A percentile compares a stretch with the other conserved stretches of the same genome.
Conservation (phyloP, 108 stramenopile species). For the Licmophora abbreviata region DNA sequence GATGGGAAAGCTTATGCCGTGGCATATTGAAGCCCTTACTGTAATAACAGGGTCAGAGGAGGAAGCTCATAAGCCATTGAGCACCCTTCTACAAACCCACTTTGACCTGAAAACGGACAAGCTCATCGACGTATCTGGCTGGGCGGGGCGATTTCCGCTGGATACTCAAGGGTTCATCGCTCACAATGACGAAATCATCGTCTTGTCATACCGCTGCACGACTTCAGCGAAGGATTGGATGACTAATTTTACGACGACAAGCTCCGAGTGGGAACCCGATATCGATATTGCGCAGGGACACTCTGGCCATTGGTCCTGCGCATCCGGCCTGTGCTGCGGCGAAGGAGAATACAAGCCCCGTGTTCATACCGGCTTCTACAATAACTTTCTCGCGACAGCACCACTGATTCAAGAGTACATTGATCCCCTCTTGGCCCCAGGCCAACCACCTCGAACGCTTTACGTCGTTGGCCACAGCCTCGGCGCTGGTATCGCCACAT, state of each 20-base stretch:
- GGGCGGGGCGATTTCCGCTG: constrained; percentile 15
- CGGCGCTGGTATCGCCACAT: constrained; percentile 50
- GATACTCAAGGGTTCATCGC: constrained; percentile 61
- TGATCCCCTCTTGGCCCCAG: constrained; percentile 22
- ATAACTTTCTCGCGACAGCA: constrained; percentile 30
- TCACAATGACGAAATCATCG: constrained; percentile 49
- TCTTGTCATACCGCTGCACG: constrained; percentile 40
- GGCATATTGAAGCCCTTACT: constrained; percentile 39
- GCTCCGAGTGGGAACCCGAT: constrained; percentile 36
- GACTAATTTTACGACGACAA: constrained; percentile 32
- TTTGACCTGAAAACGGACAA: constrained; percentile 24
- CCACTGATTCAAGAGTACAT: constrained; percentile 34
- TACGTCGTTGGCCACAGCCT: constrained; percentile 49
- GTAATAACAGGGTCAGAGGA: constrained; percentile 38
- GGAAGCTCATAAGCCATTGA: constrained; percentile 41
- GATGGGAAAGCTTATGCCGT: constrained; percentile 28
- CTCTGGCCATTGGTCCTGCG: constrained; percentile 16
- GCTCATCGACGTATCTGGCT: constrained; percentile 22
- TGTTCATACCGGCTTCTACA: constrained; percentile 55
- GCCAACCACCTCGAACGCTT: constrained; percentile 38
- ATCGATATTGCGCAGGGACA: constrained; percentile 20
- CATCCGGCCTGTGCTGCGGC: constrained; percentile 21
- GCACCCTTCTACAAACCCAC: constrained; percentile 26
- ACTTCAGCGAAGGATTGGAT: constrained; percentile 49
- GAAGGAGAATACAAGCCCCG: constrained; percentile 22